These are phyloP conservation scores for Cinnamomum micranthum DNA, from an alignment of 164 flowering plant genomes.

Conservation along the genomic window DNA sequence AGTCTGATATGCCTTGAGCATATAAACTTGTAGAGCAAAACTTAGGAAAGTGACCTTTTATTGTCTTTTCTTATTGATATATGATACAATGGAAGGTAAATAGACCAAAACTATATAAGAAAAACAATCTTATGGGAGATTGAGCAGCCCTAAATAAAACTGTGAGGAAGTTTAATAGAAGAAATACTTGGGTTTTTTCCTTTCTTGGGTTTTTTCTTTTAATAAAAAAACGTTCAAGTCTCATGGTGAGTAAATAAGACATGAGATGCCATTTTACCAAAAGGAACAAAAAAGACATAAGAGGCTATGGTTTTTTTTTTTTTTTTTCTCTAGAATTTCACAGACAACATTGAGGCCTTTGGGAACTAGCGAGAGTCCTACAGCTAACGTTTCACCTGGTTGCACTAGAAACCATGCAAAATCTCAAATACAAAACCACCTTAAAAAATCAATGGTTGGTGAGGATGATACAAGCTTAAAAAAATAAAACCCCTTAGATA, in stretches of 20 bases:
- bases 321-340: neutral
- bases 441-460: neutral
- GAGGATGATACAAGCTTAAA: neutral
- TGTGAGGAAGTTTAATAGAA: neutral
- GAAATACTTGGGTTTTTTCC: neutral
- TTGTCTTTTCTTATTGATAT: neutral
- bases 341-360: neutral
- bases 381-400: neutral
- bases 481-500: neutral
- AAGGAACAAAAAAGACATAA: neutral
- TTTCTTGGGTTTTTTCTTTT: neutral
- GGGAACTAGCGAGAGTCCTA: slow-evolving; percentile 1
- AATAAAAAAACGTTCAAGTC: no score
- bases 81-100: neutral
- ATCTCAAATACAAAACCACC: slow-evolving; percentile 1
- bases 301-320: neutral
- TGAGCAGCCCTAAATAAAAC: no score
- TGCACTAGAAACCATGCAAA: slow-evolving; percentile 1
- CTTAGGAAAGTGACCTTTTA: neutral
- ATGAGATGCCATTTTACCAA: neutral
- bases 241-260: neutral
- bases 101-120: neutral
- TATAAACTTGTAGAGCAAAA: no score
- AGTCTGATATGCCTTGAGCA: neutral
- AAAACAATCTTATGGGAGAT: no score